Conservation (phyloP, 1,284 basidiomycete genomes). For the Coniophora puteana region DNA sequence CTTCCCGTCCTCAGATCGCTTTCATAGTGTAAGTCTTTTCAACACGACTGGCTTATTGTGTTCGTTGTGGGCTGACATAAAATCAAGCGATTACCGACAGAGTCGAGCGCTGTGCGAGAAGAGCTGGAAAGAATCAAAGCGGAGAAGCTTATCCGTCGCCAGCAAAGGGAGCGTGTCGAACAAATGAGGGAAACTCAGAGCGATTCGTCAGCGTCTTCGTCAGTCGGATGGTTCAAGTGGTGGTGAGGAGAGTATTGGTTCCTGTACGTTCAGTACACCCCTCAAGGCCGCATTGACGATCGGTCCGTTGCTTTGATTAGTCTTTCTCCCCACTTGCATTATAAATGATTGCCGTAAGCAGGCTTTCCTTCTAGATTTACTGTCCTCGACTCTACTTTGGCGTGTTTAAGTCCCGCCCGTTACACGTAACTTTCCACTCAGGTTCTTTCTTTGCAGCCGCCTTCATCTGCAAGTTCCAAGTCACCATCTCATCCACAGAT, state of each 20-base stretch:
- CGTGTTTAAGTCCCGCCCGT: constrained; percentile 32
- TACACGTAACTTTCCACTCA: constrained; percentile 36
- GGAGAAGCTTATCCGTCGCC: constrained; percentile 48
- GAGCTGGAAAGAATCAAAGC: constrained; percentile 70
- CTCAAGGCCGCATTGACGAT: neutral
- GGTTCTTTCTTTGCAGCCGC: constrained; percentile 24
- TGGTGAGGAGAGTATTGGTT: constrained; percentile 14
- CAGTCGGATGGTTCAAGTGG: constrained; percentile 27
- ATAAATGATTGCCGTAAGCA: neutral
- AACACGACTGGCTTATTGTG: neutral
- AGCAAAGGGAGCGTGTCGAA: constrained; percentile 35
- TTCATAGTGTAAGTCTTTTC: constrained; percentile 41
- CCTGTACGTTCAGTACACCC: neutral
- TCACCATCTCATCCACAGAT: constrained; percentile 45
- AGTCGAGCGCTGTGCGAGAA: constrained; percentile 57
- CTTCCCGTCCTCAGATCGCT: constrained; percentile 60
- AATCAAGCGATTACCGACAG: constrained; percentile 55
- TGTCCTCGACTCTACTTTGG: constrained; percentile 11
- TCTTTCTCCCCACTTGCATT: neutral
- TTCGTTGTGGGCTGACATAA: constrained; percentile 1
- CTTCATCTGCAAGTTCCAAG: constrained; percentile 40
- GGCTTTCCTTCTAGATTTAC: constrained; percentile 1
- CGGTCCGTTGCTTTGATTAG: neutral
- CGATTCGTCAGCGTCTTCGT: constrained; percentile 10
- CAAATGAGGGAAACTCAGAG: constrained; percentile 24